Percentiles rank a stretch among this genome's conserved stretches.
These are phyloP conservation scores for Kappamyces sp. DNA, from an alignment of 192 early-diverging fungal species.

Conservation along the genomic window DNA sequence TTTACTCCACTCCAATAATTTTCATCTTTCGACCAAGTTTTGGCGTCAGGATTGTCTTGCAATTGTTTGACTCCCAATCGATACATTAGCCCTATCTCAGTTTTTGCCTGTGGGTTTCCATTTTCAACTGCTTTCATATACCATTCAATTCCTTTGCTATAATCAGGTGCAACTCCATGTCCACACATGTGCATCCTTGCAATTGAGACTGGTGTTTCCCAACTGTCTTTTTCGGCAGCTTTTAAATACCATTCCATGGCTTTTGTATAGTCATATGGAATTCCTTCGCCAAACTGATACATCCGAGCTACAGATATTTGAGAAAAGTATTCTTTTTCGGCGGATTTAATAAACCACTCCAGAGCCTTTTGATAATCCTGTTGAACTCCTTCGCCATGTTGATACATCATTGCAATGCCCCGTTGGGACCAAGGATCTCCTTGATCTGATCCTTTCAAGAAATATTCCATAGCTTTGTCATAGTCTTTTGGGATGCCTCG, in stretches of 20 bases:
- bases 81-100: too few relatives aligned
- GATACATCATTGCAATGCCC: slow-evolving; percentile 59
- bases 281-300: not conserved
- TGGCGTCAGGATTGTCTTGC: too few relatives aligned
- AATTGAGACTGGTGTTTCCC: slow-evolving; percentile 5
- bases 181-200: slow-evolving; percentile 5
- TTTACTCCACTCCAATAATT: too few relatives aligned
- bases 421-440: slow-evolving; percentile 22
- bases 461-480: slow-evolving; percentile 13
- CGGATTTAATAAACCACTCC: not conserved
- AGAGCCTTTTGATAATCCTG: slow-evolving; percentile 5
- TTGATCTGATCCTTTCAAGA: slow-evolving; percentile 19
- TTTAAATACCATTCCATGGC: slow-evolving; percentile 7
- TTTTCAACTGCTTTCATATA: slow-evolving; percentile 14
- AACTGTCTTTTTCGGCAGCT: slow-evolving; percentile 15
- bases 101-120: not conserved
- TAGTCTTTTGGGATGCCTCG: slow-evolving; percentile 10
- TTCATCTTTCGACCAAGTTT: too few relatives aligned
- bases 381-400: slow-evolving; percentile 41
- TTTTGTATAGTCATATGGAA: slow-evolving; percentile 3
- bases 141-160: slow-evolving; percentile 20
- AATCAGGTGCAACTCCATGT: slow-evolving; percentile 13
- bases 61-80: too few relatives aligned
- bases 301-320: slow-evolving; percentile 2
- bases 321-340: not conserved